Evolutionary conservation across 192 early-diverging fungal species (phyloP).

Genomic region (Entophlyctis luteolus): DNA sequence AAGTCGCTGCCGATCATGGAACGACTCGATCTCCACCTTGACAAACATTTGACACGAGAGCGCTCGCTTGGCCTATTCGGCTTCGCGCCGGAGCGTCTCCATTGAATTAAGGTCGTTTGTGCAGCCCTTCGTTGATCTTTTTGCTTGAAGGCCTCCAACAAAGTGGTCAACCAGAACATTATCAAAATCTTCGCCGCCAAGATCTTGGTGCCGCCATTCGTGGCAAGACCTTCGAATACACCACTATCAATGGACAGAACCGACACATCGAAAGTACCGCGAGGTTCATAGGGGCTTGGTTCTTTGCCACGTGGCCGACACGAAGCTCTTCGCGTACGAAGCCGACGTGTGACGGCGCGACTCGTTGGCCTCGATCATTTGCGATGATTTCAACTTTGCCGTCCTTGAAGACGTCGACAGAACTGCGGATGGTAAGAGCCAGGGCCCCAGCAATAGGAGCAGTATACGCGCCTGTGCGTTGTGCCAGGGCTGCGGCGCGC

Average conservation of each 20-base stretch:
- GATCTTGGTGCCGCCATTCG: slow-evolving; percentile 89
- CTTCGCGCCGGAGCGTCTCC: slow-evolving; percentile 90
- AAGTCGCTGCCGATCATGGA: slow-evolving; percentile 80
- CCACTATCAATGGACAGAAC: slow-evolving; percentile 93
- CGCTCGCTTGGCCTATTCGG: slow-evolving; percentile 94
- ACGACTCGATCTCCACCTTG: slow-evolving; percentile 91
- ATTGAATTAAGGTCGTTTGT: slow-evolving; percentile 81
- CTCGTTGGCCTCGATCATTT: slow-evolving; percentile 90
- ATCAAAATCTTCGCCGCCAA: slow-evolving; percentile 77
- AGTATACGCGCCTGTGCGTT: slow-evolving; percentile 53
- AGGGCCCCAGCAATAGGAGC: background rate
- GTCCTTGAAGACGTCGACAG: slow-evolving; percentile 89
- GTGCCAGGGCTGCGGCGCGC: slow-evolving; percentile 69
- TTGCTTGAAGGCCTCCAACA: slow-evolving; percentile 89
- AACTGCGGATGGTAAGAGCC: slow-evolving; percentile 52
- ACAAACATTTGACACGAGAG: slow-evolving; percentile 89
- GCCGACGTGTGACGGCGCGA: slow-evolving; percentile 91
- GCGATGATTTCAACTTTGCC: slow-evolving; percentile 95
- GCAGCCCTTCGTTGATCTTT: slow-evolving; percentile 76
- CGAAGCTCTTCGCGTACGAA: slow-evolving; percentile 81
- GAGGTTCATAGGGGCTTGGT: slow-evolving; percentile 84
- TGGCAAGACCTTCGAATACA: slow-evolving; percentile 94
- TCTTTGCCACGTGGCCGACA: slow-evolving; percentile 91
- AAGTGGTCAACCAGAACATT: slow-evolving; percentile 87
- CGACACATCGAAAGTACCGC: slow-evolving; percentile 95